phyloP scores from a whole-genome alignment of 257 asterid genomes.

The Penstemon newberryi region DNA sequence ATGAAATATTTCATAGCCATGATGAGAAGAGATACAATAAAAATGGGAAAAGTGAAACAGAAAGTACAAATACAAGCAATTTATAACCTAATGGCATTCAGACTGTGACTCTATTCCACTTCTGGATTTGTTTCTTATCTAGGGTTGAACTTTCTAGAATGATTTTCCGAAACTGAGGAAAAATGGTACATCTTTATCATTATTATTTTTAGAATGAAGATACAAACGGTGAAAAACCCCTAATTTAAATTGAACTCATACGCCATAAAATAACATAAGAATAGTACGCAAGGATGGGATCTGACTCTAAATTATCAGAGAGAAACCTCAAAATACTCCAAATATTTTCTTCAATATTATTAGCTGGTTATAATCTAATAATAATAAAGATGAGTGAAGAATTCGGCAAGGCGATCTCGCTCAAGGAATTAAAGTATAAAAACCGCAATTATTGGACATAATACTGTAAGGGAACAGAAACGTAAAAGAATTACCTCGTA shows the following conservation, averaged over 20 bases:
- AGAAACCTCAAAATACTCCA: slow-evolving; percentile 2
- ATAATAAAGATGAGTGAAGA: background rate
- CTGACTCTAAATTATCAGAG: background rate
- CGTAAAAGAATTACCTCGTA: slow-evolving; percentile 39
- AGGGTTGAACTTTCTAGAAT: background rate
- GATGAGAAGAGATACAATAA: slow-evolving; percentile 4
- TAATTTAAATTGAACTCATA: no score
- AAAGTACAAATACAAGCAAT: slow-evolving; percentile 5
- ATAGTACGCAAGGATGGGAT: no score
- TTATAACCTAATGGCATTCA: background rate
- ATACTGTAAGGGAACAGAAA: background rate
- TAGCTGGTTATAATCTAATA: background rate
- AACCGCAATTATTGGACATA: background rate
- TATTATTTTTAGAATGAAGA: no score
- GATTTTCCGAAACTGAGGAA: background rate
- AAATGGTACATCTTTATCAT: background rate
- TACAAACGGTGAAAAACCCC: no score
- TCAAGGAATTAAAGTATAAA: background rate
- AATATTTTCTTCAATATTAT: background rate
- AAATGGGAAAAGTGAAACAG: background rate
- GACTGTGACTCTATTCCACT: slow-evolving; percentile 7
- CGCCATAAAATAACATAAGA: no score
- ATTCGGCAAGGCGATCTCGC: background rate
- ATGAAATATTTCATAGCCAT: slow-evolving; percentile 25
- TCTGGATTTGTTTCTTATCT: background rate